A percentile compares a stretch with the other conserved stretches of the same genome.
phyloP scores from a whole-genome alignment of 202 grass and related monocot genomes.

The Saccharum hybrid region DNA sequence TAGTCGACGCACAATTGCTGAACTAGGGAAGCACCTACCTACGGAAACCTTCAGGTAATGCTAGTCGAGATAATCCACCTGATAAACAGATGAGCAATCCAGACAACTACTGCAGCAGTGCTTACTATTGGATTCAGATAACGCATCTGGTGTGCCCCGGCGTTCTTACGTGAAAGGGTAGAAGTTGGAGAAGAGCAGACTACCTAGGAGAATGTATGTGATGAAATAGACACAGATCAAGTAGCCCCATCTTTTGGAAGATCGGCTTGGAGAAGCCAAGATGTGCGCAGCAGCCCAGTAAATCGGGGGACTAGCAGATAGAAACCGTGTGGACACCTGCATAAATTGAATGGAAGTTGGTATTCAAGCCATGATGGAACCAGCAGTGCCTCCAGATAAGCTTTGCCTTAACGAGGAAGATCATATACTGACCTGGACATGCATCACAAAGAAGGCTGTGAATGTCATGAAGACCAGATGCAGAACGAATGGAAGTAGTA shows the following conservation, averaged over 20 bases:
- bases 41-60: neutral
- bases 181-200: conserved; percentile 90
- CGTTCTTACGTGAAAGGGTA: conserved; percentile 83
- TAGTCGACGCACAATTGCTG: too few relatives aligned
- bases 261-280: conserved; percentile 40
- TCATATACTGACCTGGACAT: conserved; percentile 67
- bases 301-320: conserved; percentile 78
- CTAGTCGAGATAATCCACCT: neutral
- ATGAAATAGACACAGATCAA: conserved; percentile 74
- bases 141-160: neutral
- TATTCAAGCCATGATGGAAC: neutral
- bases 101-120: neutral
- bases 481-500: conserved; percentile 82
- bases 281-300: conserved; percentile 81
- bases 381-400: neutral
- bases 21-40: too few relatives aligned
- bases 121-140: neutral
- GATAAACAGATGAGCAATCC: neutral
- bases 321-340: conserved; percentile 80
- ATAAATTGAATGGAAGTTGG: neutral
- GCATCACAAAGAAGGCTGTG: conserved; percentile 89
- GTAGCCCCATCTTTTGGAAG: conserved; percentile 69
- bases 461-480: conserved; percentile 82
- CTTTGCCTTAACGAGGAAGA: neutral
- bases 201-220: conserved; percentile 81